A percentile compares a stretch with the other conserved stretches of the same genome.
Evolutionary conservation across 202 grass and related monocot species (phyloP).

Genomic region (Schoenoplectus tabernaemontani): DNA sequence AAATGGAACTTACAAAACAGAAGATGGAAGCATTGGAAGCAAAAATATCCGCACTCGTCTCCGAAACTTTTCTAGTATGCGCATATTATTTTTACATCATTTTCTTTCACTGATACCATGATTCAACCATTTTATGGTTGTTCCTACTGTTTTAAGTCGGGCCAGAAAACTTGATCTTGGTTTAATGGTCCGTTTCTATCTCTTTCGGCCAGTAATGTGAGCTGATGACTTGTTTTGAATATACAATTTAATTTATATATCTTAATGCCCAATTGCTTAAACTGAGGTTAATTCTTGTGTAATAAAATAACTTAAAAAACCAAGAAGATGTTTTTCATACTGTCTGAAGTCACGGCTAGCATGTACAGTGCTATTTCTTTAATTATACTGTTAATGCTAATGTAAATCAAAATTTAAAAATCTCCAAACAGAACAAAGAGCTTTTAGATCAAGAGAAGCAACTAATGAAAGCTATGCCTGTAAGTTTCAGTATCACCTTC

Average conservation of each 20-base stretch:
- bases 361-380: neutral
- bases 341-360: neutral
- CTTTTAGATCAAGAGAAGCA: conserved; percentile 45
- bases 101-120: neutral
- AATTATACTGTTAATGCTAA: conserved; percentile 7
- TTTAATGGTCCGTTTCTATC: neutral
- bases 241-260: neutral
- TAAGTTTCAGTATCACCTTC: conserved; percentile 28
- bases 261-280: neutral
- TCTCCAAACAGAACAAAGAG: conserved; percentile 45
- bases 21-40: conserved; percentile 48
- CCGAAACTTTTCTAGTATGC: conserved; percentile 47
- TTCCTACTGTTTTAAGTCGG: too few species aligned
- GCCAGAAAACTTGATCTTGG: neutral
- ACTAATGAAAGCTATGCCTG: conserved; percentile 39
- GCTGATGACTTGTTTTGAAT: neutral
- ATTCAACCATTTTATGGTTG: neutral
- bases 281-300: neutral
- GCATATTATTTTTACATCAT: neutral
- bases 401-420: neutral
- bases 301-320: neutral
- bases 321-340: neutral
- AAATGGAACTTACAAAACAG: conserved; percentile 34
- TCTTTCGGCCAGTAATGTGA: neutral
- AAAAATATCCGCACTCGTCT: conserved; percentile 35